These are phyloP conservation scores for Calonectria leucothoes DNA, from an alignment of 2,329 filamentous ascomycete species.

Conservation along the genomic window DNA sequence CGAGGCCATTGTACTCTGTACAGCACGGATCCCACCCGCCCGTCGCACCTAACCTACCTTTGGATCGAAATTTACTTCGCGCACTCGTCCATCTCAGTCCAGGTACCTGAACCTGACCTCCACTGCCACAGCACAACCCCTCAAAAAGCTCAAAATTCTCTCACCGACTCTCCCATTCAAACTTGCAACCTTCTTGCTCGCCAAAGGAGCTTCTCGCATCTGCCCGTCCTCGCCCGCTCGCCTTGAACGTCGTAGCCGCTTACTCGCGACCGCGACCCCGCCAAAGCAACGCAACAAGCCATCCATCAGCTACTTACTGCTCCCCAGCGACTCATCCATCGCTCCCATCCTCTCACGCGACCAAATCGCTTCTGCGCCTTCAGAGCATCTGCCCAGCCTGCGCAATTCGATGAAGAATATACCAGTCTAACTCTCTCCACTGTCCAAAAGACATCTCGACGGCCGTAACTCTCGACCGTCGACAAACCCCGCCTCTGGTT, in stretches of 20 bases:
- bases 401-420: constrained; percentile 42
- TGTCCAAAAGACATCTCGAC: constrained; percentile 40
- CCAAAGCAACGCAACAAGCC: constrained; percentile 8
- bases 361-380: background rate
- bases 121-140: constrained; percentile 25
- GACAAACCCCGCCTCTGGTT: constrained; percentile 32
- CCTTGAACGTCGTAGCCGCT: background rate
- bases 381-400: background rate
- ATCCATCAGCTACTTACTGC: no score
- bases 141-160: constrained; percentile 27
- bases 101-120: constrained; percentile 22
- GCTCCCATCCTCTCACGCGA: constrained; percentile 34
- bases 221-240: background rate
- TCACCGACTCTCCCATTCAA: constrained; percentile 23
- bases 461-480: constrained; percentile 40
- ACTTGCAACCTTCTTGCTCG: constrained; percentile 4
- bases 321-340: background rate
- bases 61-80: constrained; percentile 23
- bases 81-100: constrained; percentile 17
- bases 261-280: constrained; percentile 18
- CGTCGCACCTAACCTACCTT: constrained; percentile 8
- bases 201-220: constrained; percentile 12
- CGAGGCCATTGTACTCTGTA: background rate
- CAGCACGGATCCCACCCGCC: background rate
- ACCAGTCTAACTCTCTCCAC: constrained; percentile 34